phyloP scores from a whole-genome alignment of 2,329 filamentous ascomycete species.

The Microsporum audouinii region DNA sequence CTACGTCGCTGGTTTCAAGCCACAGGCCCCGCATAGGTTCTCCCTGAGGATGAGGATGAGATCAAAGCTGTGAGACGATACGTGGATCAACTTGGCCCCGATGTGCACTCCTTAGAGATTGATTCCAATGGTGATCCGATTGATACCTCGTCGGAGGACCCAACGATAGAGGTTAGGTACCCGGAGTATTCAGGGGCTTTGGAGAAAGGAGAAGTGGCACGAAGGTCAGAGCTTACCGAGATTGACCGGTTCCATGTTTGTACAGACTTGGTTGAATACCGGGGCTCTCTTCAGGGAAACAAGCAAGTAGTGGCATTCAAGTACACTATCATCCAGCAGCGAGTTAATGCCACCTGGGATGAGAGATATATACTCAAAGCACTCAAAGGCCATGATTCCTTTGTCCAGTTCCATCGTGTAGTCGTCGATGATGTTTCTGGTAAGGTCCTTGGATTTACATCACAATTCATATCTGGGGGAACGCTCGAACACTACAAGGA shows the following conservation, averaged over 20 bases:
- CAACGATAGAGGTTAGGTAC: neutral
- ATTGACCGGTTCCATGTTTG: conserved; percentile 7
- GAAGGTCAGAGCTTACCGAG: conserved; percentile 4
- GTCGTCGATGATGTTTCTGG: conserved; percentile 7
- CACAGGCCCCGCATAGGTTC: conserved; percentile 4
- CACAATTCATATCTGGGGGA: conserved; percentile 6
- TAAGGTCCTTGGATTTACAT: conserved; percentile 7
- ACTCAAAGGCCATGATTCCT: neutral
- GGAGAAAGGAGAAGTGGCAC: neutral
- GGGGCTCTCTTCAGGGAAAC: too few species aligned
- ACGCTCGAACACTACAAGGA: conserved; percentile 6
- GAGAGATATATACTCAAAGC: conserved; percentile 9
- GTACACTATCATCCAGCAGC: conserved; percentile 7
- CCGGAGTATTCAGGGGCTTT: neutral
- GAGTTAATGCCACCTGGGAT: conserved; percentile 8
- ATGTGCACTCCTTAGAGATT: neutral
- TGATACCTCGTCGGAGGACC: neutral
- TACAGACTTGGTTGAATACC: conserved; percentile 6
- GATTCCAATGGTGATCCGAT: neutral
- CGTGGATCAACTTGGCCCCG: neutral
- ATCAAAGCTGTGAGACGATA: neutral
- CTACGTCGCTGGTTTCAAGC: conserved; percentile 7
- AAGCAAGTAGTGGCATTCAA: conserved; percentile 8
- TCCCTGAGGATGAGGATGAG: conserved; percentile 5
- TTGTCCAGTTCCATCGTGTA: conserved; percentile 7